These are phyloP conservation scores for Apiospora pterosperma DNA, from an alignment of 2,329 filamentous ascomycete species.

Conservation along the genomic window DNA sequence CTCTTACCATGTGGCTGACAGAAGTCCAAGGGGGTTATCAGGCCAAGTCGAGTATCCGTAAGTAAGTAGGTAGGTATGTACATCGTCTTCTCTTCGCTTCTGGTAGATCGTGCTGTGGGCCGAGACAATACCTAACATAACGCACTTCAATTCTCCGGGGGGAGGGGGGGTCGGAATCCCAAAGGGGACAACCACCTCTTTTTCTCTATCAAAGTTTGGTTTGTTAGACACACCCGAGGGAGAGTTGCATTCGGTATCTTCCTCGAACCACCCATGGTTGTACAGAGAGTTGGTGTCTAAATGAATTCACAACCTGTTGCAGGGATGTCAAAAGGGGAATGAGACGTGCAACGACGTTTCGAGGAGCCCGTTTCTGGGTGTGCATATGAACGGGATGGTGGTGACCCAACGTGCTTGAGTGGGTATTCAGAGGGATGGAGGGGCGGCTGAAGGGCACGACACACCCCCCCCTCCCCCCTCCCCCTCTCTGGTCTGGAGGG, in stretches of 20 bases:
- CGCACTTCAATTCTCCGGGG: neutral
- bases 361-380: neutral
- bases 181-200: neutral
- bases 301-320: neutral
- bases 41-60: neutral
- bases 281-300: neutral
- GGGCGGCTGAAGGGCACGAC: neutral
- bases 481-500: neutral
- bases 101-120: neutral
- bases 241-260: neutral
- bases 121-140: neutral
- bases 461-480: neutral
- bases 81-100: neutral
- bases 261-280: neutral
- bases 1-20: neutral
- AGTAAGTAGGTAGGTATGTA: neutral
- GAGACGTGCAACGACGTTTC: neutral
- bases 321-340: neutral
- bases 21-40: neutral
- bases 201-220: neutral
- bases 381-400: neutral
- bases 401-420: neutral
- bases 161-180: neutral
- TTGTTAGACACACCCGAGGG: neutral
- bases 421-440: neutral